Conservation (phyloP, 2,329 filamentous ascomycete species). For the Hypomyces perniciosus region DNA sequence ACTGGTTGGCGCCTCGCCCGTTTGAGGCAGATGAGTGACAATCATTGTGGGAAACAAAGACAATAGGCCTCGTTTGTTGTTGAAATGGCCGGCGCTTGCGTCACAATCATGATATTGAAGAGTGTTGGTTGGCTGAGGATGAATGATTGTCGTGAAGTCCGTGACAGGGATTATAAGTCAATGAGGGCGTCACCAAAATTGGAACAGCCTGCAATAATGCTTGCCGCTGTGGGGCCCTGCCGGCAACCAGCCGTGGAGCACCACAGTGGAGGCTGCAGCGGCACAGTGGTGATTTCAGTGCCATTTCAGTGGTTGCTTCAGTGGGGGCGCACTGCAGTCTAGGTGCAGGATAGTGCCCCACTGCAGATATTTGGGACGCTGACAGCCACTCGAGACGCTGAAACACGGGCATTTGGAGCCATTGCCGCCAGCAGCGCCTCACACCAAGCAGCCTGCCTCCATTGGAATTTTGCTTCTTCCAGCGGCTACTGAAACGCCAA, state of each 20-base stretch:
- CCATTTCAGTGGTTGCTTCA: too few species aligned
- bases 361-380: neutral
- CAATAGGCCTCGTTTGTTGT: neutral
- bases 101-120: neutral
- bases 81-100: neutral
- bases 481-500: neutral
- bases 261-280: neutral
- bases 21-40: neutral
- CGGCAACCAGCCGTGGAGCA: too few species aligned
- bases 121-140: neutral
- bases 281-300: neutral
- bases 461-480: neutral
- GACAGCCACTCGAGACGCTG: neutral
- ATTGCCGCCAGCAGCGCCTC: neutral
- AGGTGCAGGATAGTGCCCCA: neutral
- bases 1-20: neutral
- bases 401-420: neutral
- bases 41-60: neutral
- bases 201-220: neutral
- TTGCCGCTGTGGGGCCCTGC: neutral
- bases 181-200: neutral
- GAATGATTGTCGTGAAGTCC: neutral
- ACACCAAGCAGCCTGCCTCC: too few species aligned
- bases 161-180: neutral
- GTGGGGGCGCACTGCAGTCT: too few species aligned